Evolutionary conservation across 345 rosid genomes (phyloP).

Genomic region (Salix koriyanagi): DNA sequence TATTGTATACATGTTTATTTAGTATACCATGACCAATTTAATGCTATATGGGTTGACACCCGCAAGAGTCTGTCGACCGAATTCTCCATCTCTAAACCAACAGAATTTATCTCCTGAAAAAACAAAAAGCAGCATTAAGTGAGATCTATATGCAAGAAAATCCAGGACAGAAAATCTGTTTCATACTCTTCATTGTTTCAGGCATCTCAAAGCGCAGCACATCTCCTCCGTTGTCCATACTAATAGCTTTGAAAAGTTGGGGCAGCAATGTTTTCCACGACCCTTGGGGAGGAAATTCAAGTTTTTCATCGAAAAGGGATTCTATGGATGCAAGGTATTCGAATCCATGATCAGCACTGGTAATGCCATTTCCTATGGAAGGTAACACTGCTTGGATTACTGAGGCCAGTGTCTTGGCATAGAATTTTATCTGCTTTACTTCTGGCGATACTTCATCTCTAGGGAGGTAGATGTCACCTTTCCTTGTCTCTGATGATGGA

Average conservation of each 20-base stretch:
- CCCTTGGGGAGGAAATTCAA: conserved; percentile 37
- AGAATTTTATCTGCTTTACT: conserved; percentile 43
- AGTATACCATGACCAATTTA: conserved; percentile 51
- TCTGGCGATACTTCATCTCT: conserved; percentile 70
- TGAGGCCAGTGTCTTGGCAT: conserved; percentile 54
- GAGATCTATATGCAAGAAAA: background rate
- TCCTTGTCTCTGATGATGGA: conserved; percentile 44
- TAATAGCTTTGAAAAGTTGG: conserved; percentile 39
- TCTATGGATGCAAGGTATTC: conserved; percentile 64
- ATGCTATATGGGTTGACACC: conserved; percentile 65
- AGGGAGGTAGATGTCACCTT: conserved; percentile 50
- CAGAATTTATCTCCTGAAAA: conserved; percentile 64
- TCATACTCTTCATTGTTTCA: conserved; percentile 38
- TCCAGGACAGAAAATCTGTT: background rate
- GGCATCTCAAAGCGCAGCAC: conserved; percentile 58
- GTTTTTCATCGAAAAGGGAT: conserved; percentile 52
- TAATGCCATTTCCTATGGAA: conserved; percentile 12
- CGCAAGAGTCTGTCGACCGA: conserved; percentile 67
- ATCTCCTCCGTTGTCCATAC: conserved; percentile 29
- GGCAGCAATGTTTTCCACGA: conserved; percentile 46
- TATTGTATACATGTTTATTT: background rate
- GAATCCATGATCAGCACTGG: conserved; percentile 46
- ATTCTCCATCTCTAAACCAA: conserved; percentile 80
- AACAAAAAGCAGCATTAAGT: background rate
- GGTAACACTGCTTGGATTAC: conserved; percentile 59